Base-by-base conservation (phyloP, 2,329 filamentous ascomycete genomes). In the Raffaelea ambrosiae region DNA sequence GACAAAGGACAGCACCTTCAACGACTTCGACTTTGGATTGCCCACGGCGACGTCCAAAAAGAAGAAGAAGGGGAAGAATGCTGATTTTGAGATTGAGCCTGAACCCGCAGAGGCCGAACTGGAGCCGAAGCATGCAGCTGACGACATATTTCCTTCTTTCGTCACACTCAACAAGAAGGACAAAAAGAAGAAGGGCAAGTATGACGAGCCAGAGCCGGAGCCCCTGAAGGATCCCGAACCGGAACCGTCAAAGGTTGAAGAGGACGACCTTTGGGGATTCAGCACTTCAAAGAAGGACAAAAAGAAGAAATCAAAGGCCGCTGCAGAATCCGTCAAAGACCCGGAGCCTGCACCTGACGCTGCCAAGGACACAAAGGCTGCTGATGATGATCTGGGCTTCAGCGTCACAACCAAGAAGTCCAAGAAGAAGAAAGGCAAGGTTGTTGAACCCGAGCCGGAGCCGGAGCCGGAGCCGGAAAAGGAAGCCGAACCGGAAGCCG, bases 221-320 rank as follows among this genome's bases (percentile, higher is more conserved):
- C 60, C 56, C 60, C 62, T 4, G 47, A 16, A n/a, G 7, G 35
- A 10, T 16, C 35, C 35, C 19, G 55, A 55, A 19, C 50, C 52
- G 3, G 50, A 48, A 19, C 48, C 66, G 23, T 49, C 53, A 23
- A 61, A 63, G 35, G 35, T 38, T 19, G 35, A 38, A 16, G 42
- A 20, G 23, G 35, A 38, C 16, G 31, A 33, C 16, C 7, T 38
- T 7, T 38, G 35, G 35, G 35, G 35, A n/a, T 7, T 38, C 7
- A 5, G 55, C 9, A 60, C 59, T 43, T 48, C 59, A 36, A 76
- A 71, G 53, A 73, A 70, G 45, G 66, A 67, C 26, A 66, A 63
- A 52, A 70, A 68, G 52, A 73, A 71, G 48, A 66, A 68, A 51
- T 55, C 48, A 3, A 63, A 38, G 35, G 35, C 35, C 16, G 35